Conservation (phyloP, 2,329 filamentous ascomycete genomes). For the Talaromyces marneffei region DNA sequence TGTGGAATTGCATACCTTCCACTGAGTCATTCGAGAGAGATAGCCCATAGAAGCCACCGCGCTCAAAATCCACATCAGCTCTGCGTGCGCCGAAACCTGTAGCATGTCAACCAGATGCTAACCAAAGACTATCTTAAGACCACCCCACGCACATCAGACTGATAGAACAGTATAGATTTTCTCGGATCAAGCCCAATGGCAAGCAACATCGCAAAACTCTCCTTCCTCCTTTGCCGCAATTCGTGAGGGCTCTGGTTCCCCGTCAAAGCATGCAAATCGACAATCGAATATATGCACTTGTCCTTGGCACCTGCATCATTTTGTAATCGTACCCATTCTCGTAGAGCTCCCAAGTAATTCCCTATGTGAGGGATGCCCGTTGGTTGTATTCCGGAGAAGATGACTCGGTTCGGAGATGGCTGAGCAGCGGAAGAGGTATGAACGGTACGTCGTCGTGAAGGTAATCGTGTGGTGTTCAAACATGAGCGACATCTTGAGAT, state of each 20-base stretch:
- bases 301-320: slow-evolving; percentile 52
- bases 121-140: neutral
- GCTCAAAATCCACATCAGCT: slow-evolving; percentile 95
- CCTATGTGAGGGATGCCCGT: slow-evolving; percentile 91
- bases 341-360: slow-evolving; percentile 87
- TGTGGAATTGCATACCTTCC: slow-evolving; percentile 63
- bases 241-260: slow-evolving; percentile 59
- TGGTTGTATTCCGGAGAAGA: slow-evolving; percentile 97
- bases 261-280: slow-evolving; percentile 92
- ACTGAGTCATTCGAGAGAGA: slow-evolving; percentile 97
- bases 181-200: slow-evolving; percentile 77
- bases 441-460: slow-evolving; percentile 1
- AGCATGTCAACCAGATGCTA: neutral
- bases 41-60: slow-evolving; percentile 90
- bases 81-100: slow-evolving; percentile 70
- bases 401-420: slow-evolving; percentile 39
- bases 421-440: neutral
- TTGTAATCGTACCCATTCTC: slow-evolving; percentile 80
- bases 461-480: neutral
- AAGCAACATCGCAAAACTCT: slow-evolving; percentile 73
- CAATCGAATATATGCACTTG: slow-evolving; percentile 75
- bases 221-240: slow-evolving; percentile 60
- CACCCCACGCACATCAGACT: slow-evolving; percentile 58
- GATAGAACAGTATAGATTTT: slow-evolving; percentile 74
- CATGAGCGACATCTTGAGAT: neutral